Percentiles rank a stretch among this genome's conserved stretches.
Conservation (phyloP, 129 eudicot species). For the Erigeron canadensis region DNA sequence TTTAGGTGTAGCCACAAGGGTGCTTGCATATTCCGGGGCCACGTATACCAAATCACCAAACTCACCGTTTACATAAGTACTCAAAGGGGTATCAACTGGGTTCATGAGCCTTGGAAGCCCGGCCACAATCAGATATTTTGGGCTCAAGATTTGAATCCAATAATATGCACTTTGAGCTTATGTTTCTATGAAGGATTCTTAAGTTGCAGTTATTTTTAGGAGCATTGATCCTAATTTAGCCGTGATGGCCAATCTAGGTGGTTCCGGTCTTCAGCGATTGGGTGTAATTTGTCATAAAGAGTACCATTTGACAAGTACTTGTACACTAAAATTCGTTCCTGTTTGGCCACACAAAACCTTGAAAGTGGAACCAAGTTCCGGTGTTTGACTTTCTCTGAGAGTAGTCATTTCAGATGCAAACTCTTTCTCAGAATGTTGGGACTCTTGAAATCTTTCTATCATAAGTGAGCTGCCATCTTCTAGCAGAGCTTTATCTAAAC, state of each 20-base stretch:
- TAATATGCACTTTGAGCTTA: slow-evolving; percentile 84
- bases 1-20: slow-evolving; percentile 82
- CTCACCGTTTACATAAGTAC: slow-evolving; percentile 89
- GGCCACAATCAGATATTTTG: slow-evolving; percentile 82
- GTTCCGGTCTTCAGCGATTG: slow-evolving; percentile 28
- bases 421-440: slow-evolving; percentile 79
- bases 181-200: slow-evolving; percentile 75
- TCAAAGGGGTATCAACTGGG: slow-evolving; percentile 82
- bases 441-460: slow-evolving; percentile 78
- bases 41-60: slow-evolving; percentile 92
- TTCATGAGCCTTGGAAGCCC: slow-evolving; percentile 91
- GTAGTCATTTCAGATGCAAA: slow-evolving; percentile 77
- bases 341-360: slow-evolving; percentile 68
- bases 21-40: slow-evolving; percentile 83
- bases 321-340: slow-evolving; percentile 71
- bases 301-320: slow-evolving; percentile 74
- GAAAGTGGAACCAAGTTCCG: slow-evolving; percentile 77
- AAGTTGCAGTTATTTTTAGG: slow-evolving; percentile 91
- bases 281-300: slow-evolving; percentile 59
- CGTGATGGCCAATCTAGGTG: slow-evolving; percentile 72
- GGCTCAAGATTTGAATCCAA: slow-evolving; percentile 65
- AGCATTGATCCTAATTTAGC: slow-evolving; percentile 71
- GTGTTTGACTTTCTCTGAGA: slow-evolving; percentile 71
- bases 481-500: slow-evolving; percentile 74
- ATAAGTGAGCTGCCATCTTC: slow-evolving; percentile 64